These are phyloP conservation scores for Plasmodium inui DNA, from an alignment of 169 alveolate species.

Conservation along the genomic window DNA sequence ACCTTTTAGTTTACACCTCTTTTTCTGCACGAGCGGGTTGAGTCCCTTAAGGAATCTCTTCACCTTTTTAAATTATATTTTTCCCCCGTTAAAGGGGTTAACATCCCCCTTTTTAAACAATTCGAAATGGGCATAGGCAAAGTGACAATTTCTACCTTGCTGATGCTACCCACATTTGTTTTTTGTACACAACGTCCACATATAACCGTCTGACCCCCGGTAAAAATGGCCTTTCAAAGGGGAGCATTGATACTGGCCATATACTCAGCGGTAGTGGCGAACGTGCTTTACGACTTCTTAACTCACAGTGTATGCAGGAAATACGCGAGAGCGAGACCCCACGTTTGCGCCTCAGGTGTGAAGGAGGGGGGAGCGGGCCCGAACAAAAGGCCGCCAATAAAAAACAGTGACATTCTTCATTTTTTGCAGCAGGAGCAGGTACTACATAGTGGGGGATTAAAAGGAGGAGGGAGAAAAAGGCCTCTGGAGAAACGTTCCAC, in stretches of 20 bases:
- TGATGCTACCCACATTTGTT: background rate
- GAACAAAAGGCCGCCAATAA: background rate
- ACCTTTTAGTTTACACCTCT: background rate
- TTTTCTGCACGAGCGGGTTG: background rate
- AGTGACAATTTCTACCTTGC: background rate
- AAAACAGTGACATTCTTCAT: slow-evolving; percentile 19
- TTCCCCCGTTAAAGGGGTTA: background rate
- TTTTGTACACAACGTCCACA: background rate
- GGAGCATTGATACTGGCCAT: background rate
- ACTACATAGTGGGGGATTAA: background rate
- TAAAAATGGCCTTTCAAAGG: slow-evolving; percentile 28
- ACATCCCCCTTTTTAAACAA: background rate
- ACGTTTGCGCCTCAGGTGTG: background rate
- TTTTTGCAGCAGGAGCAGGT: slow-evolving; percentile 14
- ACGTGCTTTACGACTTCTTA: slow-evolving; percentile 17
- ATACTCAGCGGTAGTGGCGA: slow-evolving; percentile 5
- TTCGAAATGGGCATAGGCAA: background rate
- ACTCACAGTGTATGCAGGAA: background rate
- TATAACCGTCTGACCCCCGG: background rate
- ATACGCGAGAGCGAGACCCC: background rate
- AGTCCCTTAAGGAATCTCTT: background rate
- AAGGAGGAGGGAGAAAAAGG: background rate
- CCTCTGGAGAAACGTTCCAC: background rate
- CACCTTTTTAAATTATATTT: background rate
- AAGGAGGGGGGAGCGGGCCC: background rate